Percentiles rank a stretch among this genome's conserved stretches.
Conservation (phyloP, 2,329 filamentous ascomycete species). For the Lecanicillium sp. region DNA sequence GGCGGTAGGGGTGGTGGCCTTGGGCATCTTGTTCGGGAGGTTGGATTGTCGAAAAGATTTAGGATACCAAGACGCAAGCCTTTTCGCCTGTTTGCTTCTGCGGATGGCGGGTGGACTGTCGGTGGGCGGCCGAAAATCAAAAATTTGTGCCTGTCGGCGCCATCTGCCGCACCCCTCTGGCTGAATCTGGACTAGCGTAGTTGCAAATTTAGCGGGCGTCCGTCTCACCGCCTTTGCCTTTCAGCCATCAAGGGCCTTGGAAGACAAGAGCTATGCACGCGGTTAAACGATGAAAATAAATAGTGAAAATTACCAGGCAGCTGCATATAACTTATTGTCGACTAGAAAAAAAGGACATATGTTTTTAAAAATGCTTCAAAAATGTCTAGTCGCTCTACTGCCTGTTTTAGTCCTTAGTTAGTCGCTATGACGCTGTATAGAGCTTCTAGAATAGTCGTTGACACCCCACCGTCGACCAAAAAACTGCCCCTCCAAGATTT, state of each 20-base stretch:
- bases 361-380: neutral
- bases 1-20: conserved; percentile 56
- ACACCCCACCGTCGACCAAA: conserved; percentile 7
- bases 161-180: conserved; percentile 27
- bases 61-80: too few relatives aligned
- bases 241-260: neutral
- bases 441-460: neutral
- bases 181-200: conserved; percentile 19
- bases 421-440: neutral
- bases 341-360: neutral
- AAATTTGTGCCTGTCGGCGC: conserved; percentile 13
- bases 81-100: conserved; percentile 3
- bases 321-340: neutral
- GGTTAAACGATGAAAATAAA: neutral
- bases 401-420: neutral
- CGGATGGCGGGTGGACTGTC: conserved; percentile 3
- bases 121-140: conserved; percentile 10
- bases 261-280: neutral
- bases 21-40: conserved; percentile 59
- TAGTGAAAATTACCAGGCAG: neutral
- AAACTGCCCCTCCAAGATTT: conserved; percentile 8
- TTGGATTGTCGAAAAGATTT: neutral
- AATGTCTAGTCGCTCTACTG: neutral
- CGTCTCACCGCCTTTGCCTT: conserved; percentile 24
- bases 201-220: conserved; percentile 3